Base-by-base conservation (phyloP, 305 asterid species). In the Fraxinus floribunda region DNA sequence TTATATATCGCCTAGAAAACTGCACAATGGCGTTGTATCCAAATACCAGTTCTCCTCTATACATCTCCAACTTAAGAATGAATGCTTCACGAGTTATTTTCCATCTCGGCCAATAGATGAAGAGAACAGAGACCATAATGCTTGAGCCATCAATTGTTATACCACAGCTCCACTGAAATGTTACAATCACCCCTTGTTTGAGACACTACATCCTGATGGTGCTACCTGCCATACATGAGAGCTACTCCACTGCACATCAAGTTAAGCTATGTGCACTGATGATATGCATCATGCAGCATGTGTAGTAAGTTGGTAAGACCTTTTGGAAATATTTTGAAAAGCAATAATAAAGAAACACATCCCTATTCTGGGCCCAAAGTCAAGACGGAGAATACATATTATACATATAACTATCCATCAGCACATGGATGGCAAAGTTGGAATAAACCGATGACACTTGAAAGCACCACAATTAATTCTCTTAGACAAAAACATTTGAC, bases 391-490 rank as follows among this genome's bases (percentile, higher is more conserved):
- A 62, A 62, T 62, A 32, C 72, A 62, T 62, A 62, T 62, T 62
- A 62, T 62, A 20, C 15, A 3, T 22, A 32, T 62, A 62, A 52
- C 1, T 62, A 62, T 20, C 30, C 15, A 62, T 9, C 5, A 5
- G 71, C 32, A 20, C 4, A 2, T 22, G 29, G 94, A 26, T 15
- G 95, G 97, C 38, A 89, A 80, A 32, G 91, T 81, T 3, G 57
- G 98, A 83, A 88, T 57, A 76, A 91, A 94, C 6, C 88, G 89
- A 64, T 86, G 92, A 83, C 98, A 94, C 52, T 70, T 88, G 26
- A 94, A 94, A 32, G 92, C 91, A 82, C 92, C 81, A 70, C 98
- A 94, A 74, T 90, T 91, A 83, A 91, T 38, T 44, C 39, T 89
- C 88, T 90, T 91, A 0, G 94, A 81, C 89, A 83, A 83, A 38